Evolutionary conservation across 208 protist species (phyloP), one percentile per base, ranked within the genome.

Genomic region (Strigomonas galati): DNA sequence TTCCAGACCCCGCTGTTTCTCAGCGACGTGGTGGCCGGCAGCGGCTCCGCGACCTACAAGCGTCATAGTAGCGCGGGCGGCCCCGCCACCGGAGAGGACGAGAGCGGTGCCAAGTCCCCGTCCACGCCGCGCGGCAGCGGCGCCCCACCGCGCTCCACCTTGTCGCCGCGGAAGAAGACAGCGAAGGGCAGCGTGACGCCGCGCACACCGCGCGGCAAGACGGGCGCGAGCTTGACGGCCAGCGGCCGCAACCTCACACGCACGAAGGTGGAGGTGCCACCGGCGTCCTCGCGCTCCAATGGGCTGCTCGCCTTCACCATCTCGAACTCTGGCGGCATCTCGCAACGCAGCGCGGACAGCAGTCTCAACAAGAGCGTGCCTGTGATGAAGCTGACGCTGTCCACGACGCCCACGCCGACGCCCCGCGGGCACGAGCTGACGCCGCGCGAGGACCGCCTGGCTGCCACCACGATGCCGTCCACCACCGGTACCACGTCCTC

Each of bases 1-100:
- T 69, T 78, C 19, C 27, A 58, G 40, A 70, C 72, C 0, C 72
- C 72, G 26, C 63, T 78, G 10, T 60, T 78, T 40, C 49, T 63
- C 23, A 19, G 35, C 58, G 35, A 32, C n/a, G 15, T 12, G 7
- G 46, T 28, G 21, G 58, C 17, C 14, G 30, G 26, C 58, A 30
- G 19, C 19, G 40, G 30, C n/a, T 19, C 9, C 12, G 15, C 1
- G 9, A 46, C 12, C 9, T 19, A 19, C 5, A 46, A 19, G 12
- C 40, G 40, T 9, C 40, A n/a, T 1, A 46, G 40, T 15, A 9
- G 15, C 58, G n/a, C 37, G n/a, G 30, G n/a, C 5, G 46, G 7
- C 35, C 28, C 23, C 17, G n/a, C 54, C 54, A 59, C 49, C n/a
- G n/a, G n/a, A 23, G 54, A 6, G 12, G 24, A 24, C 14, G 40